These are phyloP conservation scores for Malassezia furfur DNA, from an alignment of 1,284 basidiomycete genomes.

Conservation along the genomic window DNA sequence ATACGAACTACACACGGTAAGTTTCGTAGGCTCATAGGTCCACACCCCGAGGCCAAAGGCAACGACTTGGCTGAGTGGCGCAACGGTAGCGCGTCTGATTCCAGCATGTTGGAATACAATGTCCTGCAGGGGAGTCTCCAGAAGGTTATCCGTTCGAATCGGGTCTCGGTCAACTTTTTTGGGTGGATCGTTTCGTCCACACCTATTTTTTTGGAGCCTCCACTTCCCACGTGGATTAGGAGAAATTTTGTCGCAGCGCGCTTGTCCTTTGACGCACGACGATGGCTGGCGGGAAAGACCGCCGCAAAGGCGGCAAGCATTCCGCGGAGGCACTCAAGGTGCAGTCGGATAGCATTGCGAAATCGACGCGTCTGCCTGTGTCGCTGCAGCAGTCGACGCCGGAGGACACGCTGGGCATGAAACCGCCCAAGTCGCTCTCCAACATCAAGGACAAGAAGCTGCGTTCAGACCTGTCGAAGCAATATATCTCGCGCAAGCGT, in stretches of 20 bases:
- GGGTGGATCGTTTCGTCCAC: neutral
- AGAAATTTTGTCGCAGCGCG: slow-evolving; percentile 1
- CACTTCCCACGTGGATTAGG: neutral
- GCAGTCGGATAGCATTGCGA: slow-evolving; percentile 34
- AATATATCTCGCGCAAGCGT: slow-evolving; percentile 32
- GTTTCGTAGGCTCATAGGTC: neutral
- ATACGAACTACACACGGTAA: slow-evolving; percentile 7
- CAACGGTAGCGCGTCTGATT: slow-evolving; percentile 24
- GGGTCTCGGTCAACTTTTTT: slow-evolving; percentile 20
- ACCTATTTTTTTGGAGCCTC: neutral
- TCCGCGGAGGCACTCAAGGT: slow-evolving; percentile 29
- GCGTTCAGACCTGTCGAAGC: slow-evolving; percentile 34
- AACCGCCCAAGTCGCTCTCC: slow-evolving; percentile 33
- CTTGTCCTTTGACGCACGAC: neutral
- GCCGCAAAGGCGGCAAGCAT: slow-evolving; percentile 19
- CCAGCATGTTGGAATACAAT: slow-evolving; percentile 14
- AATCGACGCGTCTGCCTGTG: slow-evolving; percentile 33
- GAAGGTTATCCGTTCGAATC: slow-evolving; percentile 25
- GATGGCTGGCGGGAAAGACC: neutral
- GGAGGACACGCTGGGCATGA: slow-evolving; percentile 22
- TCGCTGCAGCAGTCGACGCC: slow-evolving; percentile 35
- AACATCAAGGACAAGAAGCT: slow-evolving; percentile 44
- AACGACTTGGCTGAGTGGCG: slow-evolving; percentile 18
- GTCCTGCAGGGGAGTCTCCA: slow-evolving; percentile 18
- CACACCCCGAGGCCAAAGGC: neutral